Base-by-base conservation (phyloP, 495 filamentous ascomycete genomes). In the Podospora anserina region DNA sequence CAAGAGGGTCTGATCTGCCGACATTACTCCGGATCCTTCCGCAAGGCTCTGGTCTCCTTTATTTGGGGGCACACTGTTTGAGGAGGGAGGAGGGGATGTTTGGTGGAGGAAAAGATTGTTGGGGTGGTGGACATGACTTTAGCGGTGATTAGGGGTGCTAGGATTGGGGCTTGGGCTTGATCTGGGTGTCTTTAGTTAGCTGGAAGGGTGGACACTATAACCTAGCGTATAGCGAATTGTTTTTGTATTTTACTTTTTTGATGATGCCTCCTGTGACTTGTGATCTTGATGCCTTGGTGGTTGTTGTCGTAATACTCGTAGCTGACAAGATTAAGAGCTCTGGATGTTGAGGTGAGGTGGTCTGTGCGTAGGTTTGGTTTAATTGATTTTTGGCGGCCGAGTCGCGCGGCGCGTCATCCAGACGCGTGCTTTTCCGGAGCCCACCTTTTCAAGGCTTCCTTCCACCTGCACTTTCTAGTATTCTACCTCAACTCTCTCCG, bases 341-440 rank as follows among this genome's bases (percentile, higher is more conserved):
- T 49, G 7, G 7, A 16, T 49, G 39, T 5, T 49, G 39, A 49
- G 39, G 13, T 49, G 15, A 5, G 39, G 39, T 49, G 39, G 39
- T 18, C 39, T 49, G 39, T 49, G 39, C 39, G 2, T 16, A 16
- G 13, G 13, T 11, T 61, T 26, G 64, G 58, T 75, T 75, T 72
- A 72, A 75, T 70, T 72, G 70, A 68, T 66, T 69, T 65, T 69
- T 34, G 32, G 63, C 15, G 44, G 44, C 26, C 9, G 59, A 11
- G 30, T 59, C 26, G 53, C 54, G 34, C 30, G 68, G 23, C 72
- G 72, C 72, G 72, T 75, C 72, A 44, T 32, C 61, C 59, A 55
- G 32, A 69, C 70, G 70, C 73, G 70, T 75, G 62, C 67, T 59
- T 23, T 59, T 23, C 53, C 11, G 4, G 26, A 23, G 59, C 26